These are phyloP conservation scores for Allium fistulosum DNA, from an alignment of 106 monocot genomes.

Conservation along the genomic window DNA sequence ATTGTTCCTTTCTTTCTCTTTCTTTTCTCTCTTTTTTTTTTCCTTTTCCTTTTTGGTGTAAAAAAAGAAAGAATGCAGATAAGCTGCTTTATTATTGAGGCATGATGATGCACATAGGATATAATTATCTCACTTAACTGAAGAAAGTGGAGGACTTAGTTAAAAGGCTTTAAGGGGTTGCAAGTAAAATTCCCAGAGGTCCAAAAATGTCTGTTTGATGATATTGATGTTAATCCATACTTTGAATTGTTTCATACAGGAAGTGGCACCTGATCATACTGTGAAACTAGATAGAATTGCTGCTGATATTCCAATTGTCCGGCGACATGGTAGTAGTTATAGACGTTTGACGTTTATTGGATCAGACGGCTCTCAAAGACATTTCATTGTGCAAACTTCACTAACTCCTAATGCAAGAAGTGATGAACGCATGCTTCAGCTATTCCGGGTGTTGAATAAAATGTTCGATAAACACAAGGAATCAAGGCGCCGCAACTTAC, in stretches of 20 bases:
- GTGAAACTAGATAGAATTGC: constrained; percentile 88
- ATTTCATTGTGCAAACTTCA: constrained; percentile 98
- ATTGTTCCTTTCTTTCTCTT: too few species aligned
- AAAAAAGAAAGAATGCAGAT: too few species aligned
- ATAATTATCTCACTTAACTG: too few species aligned
- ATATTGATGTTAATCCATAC: background rate
- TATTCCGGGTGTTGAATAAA: constrained; percentile 86
- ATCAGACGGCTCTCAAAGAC: constrained; percentile 98
- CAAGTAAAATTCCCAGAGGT: too few species aligned
- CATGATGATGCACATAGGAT: too few species aligned
- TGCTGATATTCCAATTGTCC: constrained; percentile 89
- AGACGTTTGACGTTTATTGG: constrained; percentile 93
- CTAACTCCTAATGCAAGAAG: constrained; percentile 98
- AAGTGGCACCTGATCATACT: constrained; percentile 97
- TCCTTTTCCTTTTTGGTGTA: too few species aligned
- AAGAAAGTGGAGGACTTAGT: too few species aligned
- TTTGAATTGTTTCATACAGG: constrained; percentile 34
- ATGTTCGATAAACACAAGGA: constrained; percentile 99
- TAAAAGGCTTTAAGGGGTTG: too few species aligned
- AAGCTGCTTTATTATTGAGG: too few species aligned
- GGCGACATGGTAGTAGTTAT: constrained; percentile 94
- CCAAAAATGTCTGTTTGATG: too few species aligned
- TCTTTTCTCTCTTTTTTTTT: too few species aligned
- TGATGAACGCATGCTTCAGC: constrained; percentile 94
- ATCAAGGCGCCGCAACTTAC: constrained; percentile 78